Evolutionary conservation across 2,329 filamentous ascomycete genomes (phyloP).

Genomic region (Didymella keratinophila): DNA sequence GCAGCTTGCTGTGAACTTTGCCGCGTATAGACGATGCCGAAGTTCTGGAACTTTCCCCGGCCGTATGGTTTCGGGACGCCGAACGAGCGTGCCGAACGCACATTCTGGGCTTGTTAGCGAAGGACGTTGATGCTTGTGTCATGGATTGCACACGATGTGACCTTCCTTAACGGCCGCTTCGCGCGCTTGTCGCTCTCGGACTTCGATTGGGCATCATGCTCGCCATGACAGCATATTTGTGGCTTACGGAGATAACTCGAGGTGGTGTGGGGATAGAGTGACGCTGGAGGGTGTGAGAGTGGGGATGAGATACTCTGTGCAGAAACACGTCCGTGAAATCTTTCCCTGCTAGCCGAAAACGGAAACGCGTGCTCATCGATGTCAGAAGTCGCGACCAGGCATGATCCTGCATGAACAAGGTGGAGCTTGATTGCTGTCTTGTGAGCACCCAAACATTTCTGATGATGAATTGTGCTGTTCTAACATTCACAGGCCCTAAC

Average conservation of each 20-base stretch:
- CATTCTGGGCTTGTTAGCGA: neutral
- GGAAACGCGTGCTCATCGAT: slow-evolving; percentile 7
- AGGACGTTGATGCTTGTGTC: slow-evolving; percentile 10
- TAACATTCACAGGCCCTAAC: neutral
- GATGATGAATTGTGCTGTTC: slow-evolving; percentile 9
- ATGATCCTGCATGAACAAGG: slow-evolving; percentile 13
- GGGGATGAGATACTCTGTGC: slow-evolving; percentile 20
- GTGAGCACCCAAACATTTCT: slow-evolving; percentile 5
- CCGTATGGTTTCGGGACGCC: slow-evolving; percentile 19
- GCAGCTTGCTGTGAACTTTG: slow-evolving; percentile 12
- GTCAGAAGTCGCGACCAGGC: slow-evolving; percentile 4
- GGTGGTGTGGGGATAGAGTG: slow-evolving; percentile 21
- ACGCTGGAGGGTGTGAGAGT: slow-evolving; percentile 12
- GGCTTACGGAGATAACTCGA: slow-evolving; percentile 18
- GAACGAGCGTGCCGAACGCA: slow-evolving; percentile 10
- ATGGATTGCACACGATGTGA: slow-evolving; percentile 12
- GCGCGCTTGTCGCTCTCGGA: slow-evolving; percentile 15
- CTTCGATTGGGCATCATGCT: slow-evolving; percentile 9
- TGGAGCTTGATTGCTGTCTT: slow-evolving; percentile 6
- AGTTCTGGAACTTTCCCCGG: slow-evolving; percentile 18
- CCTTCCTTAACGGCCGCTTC: slow-evolving; percentile 9
- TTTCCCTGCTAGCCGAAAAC: neutral
- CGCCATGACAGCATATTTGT: slow-evolving; percentile 18
- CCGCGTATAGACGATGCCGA: slow-evolving; percentile 17
- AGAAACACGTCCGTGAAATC: slow-evolving; percentile 18